These are phyloP conservation scores for Zygosaccharomyces sapae DNA, from an alignment of 1,139 yeast genomes.

Conservation along the genomic window DNA sequence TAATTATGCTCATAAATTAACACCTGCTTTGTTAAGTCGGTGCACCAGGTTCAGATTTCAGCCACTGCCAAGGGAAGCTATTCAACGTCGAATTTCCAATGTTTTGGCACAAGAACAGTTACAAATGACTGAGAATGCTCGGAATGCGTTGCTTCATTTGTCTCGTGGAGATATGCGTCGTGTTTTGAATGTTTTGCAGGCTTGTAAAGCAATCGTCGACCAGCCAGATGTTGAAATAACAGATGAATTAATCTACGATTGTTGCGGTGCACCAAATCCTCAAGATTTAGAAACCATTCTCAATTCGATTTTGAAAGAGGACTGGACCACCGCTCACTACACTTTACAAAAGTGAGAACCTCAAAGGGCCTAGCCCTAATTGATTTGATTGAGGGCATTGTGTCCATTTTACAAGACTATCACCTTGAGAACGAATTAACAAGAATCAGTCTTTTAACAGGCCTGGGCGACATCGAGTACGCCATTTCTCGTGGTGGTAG, in stretches of 20 bases:
- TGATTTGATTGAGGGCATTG: slow-evolving; percentile 74
- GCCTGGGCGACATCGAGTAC: slow-evolving; percentile 83
- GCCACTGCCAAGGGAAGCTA: slow-evolving; percentile 68
- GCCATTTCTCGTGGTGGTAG: slow-evolving; percentile 89
- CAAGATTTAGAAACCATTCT: slow-evolving; percentile 71
- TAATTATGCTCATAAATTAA: slow-evolving; percentile 90
- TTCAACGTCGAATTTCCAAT: slow-evolving; percentile 58
- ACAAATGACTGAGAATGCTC: slow-evolving; percentile 55
- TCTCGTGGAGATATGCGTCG: slow-evolving; percentile 95
- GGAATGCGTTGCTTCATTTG: slow-evolving; percentile 59
- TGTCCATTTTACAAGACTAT: slow-evolving; percentile 60
- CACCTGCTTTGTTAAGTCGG: slow-evolving; percentile 90
- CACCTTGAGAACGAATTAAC: slow-evolving; percentile 57
- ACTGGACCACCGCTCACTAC: slow-evolving; percentile 74
- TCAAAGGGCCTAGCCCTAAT: slow-evolving; percentile 83
- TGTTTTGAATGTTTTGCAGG: slow-evolving; percentile 89
- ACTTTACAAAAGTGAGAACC: slow-evolving; percentile 61
- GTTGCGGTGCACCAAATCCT: slow-evolving; percentile 95
- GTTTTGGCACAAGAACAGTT: slow-evolving; percentile 70
- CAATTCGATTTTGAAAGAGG: slow-evolving; percentile 75
- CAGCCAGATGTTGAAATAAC: slow-evolving; percentile 49
- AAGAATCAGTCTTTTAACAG: slow-evolving; percentile 59
- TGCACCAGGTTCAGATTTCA: slow-evolving; percentile 93
- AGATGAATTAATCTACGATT: slow-evolving; percentile 77
- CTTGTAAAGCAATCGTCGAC: slow-evolving; percentile 77